Evolutionary conservation across 1,284 basidiomycete genomes (phyloP), one percentile per base, ranked within the genome.

Genomic region (Boletus sp.): DNA sequence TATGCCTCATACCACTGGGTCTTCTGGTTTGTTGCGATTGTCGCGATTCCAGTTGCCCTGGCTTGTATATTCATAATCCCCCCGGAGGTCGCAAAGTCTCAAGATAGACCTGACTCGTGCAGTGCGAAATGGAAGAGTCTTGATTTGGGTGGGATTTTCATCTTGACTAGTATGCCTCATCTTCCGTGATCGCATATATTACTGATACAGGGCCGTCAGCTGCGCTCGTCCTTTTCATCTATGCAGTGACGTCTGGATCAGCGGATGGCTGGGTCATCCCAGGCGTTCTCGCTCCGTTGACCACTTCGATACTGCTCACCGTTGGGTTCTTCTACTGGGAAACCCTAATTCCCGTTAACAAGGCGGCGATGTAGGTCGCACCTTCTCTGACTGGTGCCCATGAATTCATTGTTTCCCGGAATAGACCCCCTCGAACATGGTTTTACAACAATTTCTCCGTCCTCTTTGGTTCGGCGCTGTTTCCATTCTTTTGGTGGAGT

Each of bases 231-330:
- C 59, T 78, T 16, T 75, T 78, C 59, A n/a, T n/a, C n/a, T 77
- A 72, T 52, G 72, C 71, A 2, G 60, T 78, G 23, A 78, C 76
- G 3, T 72, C 72, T 6, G 75, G 73, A 2, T 71, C 74, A 3
- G 61, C 64, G 2, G 51, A 57, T 9, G 73, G 75, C 13, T 79
- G 76, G 76, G 61, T 53, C 1, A 62, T 69, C 0, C 70, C 70
- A 0, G 55, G 43, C 5, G 72, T 75, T 17, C 57, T 78, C 29
- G 70, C 64, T 8, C 72, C 75, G 4, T 63, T 48, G 16, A 32
- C 37, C 26, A 25, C 26, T 22, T 48, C 40, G 2, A 3, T 19
- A 25, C 8, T 44, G n/a, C 19, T 48, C 13, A 32, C 37, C 2
- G 13, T 5, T 17, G 13, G 4, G 16, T 48, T 48, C 10, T 48